Conservation (phyloP, 2,329 filamentous ascomycete genomes). For the Verticillium dahliae region DNA sequence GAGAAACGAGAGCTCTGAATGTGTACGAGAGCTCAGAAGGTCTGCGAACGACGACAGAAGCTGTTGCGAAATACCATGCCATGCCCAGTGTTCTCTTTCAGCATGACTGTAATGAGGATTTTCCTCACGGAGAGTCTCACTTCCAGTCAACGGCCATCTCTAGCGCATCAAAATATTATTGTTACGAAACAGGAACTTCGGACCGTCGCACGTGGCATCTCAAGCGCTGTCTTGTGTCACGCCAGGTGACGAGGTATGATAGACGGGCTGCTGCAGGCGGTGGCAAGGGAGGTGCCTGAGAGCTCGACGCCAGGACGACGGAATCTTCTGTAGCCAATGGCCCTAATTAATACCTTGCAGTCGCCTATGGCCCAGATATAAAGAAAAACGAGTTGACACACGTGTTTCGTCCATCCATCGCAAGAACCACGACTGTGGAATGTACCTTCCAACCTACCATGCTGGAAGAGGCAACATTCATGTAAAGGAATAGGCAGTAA, state of each 20-base stretch:
- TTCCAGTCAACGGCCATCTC: background rate
- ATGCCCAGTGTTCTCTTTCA: background rate
- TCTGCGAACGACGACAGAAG: background rate
- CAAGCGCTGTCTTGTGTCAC: background rate
- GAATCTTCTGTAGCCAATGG: background rate
- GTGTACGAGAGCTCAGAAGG: background rate
- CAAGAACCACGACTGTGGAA: too few relatives aligned
- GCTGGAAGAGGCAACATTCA: background rate
- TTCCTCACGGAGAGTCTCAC: background rate
- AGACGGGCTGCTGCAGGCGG: background rate
- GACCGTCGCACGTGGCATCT: background rate
- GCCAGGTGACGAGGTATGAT: background rate
- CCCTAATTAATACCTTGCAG: too few relatives aligned
- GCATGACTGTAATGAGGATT: background rate
- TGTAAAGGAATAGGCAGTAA: background rate
- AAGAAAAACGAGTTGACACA: too few relatives aligned
- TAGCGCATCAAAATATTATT: background rate
- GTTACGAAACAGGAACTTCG: background rate
- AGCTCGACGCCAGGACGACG: background rate
- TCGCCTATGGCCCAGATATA: too few relatives aligned
- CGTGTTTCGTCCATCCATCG: too few relatives aligned
- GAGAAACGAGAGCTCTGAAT: background rate
- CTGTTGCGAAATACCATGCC: background rate
- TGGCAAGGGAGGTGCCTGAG: conserved; percentile 5
- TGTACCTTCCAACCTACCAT: too few relatives aligned